These are phyloP conservation scores for Nakazawaea populi DNA, from an alignment of 805 yeast genomes.

Conservation along the genomic window DNA sequence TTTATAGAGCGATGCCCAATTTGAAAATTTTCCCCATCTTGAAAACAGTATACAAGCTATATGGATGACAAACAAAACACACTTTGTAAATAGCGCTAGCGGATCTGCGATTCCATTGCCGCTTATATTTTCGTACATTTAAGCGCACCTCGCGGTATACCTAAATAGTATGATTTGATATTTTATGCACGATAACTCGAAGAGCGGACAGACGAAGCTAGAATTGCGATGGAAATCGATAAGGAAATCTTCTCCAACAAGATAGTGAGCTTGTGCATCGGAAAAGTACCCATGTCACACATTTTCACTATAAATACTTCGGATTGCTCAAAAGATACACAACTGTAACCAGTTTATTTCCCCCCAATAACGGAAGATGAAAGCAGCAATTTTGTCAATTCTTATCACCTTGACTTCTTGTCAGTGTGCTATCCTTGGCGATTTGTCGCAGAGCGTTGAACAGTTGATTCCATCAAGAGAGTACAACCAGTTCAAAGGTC, in stretches of 20 bases:
- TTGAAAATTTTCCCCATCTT: background rate
- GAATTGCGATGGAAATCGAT: background rate
- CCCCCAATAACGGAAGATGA: background rate
- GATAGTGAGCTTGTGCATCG: too few relatives aligned
- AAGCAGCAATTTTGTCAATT: background rate
- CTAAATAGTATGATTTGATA: background rate
- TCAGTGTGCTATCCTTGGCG: slow-evolving; percentile 3
- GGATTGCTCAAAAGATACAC: too few relatives aligned
- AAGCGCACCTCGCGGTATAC: background rate
- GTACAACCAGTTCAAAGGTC: background rate
- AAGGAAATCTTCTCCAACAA: background rate
- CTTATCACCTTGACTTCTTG: background rate
- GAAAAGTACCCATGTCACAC: too few relatives aligned
- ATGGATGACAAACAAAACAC: background rate
- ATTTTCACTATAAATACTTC: too few relatives aligned
- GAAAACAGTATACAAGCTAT: too few relatives aligned
- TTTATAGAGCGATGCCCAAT: background rate
- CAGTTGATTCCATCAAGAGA: background rate
- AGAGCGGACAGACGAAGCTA: background rate
- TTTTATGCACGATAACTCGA: background rate
- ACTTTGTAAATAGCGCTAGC: background rate
- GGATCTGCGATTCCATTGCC: background rate
- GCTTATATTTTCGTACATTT: background rate
- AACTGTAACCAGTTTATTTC: too few relatives aligned
- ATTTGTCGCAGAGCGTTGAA: background rate